Conservation (phyloP, 768 basidiomycete species). For the Boletus tomentosulus region DNA sequence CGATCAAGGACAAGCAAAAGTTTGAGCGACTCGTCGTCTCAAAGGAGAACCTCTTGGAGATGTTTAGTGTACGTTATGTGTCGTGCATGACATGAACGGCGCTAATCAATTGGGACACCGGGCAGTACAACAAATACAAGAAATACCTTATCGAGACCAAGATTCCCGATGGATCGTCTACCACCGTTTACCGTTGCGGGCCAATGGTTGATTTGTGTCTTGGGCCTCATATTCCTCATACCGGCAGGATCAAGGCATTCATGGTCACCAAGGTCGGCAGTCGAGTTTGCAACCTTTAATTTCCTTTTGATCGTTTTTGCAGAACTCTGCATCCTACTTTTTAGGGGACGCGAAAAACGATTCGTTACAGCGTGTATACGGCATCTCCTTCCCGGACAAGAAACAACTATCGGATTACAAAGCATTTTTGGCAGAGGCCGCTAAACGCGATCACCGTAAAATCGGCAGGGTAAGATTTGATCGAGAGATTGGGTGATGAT, state of each 20-base stretch:
- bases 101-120: constrained; percentile 5
- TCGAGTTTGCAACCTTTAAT: background rate
- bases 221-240: constrained; percentile 97
- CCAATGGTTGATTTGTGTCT: constrained; percentile 97
- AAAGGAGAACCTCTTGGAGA: constrained; percentile 93
- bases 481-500: background rate
- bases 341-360: constrained; percentile 91
- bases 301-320: constrained; percentile 1
- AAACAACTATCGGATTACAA: constrained; percentile 95
- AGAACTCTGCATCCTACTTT: constrained; percentile 99
- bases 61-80: constrained; percentile 78
- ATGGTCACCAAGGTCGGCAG: constrained; percentile 84
- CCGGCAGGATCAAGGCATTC: constrained; percentile 95
- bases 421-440: constrained; percentile 91
- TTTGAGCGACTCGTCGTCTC: constrained; percentile 92
- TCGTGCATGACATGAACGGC: background rate
- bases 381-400: constrained; percentile 98
- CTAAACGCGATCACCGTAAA: constrained; percentile 95
- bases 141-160: constrained; percentile 92
- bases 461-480: constrained; percentile 68
- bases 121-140: constrained; percentile 98
- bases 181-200: constrained; percentile 97
- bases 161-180: constrained; percentile 92
- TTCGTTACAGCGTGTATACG: constrained; percentile 93
- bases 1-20: constrained; percentile 94